phyloP scores from a whole-genome alignment of 331 rosid genomes.

The Quercus lobata region DNA sequence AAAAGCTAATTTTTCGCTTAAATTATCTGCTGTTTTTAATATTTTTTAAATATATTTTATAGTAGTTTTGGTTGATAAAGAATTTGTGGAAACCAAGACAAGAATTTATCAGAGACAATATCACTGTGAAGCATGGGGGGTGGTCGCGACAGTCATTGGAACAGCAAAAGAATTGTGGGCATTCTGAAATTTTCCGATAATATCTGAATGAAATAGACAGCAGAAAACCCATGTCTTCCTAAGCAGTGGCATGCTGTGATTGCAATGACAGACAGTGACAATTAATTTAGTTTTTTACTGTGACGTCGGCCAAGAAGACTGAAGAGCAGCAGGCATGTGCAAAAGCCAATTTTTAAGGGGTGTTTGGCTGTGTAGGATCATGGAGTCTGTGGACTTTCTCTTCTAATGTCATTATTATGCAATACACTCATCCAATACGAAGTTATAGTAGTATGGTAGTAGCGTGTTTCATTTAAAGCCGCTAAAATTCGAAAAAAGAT shows the following conservation, averaged over 20 bases:
- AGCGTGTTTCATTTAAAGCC: too few relatives aligned
- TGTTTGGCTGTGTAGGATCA: conserved; percentile 9
- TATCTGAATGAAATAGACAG: conserved; percentile 68
- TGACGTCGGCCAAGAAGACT: conserved; percentile 16
- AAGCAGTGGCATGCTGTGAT: conserved; percentile 40
- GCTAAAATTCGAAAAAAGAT: too few relatives aligned
- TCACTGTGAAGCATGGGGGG: conserved; percentile 24
- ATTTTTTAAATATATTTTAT: too few relatives aligned
- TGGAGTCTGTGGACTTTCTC: too few relatives aligned
- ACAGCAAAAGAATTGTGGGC: conserved; percentile 23
- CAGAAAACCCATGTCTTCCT: conserved; percentile 31
- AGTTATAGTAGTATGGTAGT: too few relatives aligned
- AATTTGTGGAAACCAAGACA: not conserved
- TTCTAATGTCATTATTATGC: too few relatives aligned
- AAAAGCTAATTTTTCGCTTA: too few relatives aligned
- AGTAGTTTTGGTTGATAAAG: not conserved
- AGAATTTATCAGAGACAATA: conserved; percentile 11
- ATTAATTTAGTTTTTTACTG: conserved; percentile 4
- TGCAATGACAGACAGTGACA: conserved; percentile 53
- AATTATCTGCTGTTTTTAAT: too few relatives aligned
- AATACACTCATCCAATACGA: too few relatives aligned
- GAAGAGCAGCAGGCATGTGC: conserved; percentile 54
- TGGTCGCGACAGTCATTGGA: conserved; percentile 16
- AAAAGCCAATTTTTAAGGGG: conserved; percentile 55
- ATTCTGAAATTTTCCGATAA: conserved; percentile 32